Percentiles rank a stretch among this genome's conserved stretches.
These are phyloP conservation scores for Haemoproteus tartakovskyi DNA, from an alignment of 169 alveolate species.

Conservation along the genomic window DNA sequence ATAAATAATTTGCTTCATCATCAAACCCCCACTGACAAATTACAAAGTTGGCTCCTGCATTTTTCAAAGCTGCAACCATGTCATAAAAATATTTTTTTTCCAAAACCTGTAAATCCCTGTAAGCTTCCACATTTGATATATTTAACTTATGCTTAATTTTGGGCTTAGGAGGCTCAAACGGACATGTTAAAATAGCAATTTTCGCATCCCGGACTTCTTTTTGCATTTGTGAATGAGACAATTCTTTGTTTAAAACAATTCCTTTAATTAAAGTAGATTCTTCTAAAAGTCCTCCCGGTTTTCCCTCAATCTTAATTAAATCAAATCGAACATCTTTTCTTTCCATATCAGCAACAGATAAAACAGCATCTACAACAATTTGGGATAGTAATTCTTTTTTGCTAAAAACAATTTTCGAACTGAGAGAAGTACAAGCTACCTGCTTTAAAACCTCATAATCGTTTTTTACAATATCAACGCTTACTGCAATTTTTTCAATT, in stretches of 20 bases:
- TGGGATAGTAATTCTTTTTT: conserved; percentile 90
- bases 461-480: conserved; percentile 77
- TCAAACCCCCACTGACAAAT: conserved; percentile 99
- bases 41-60: conserved; percentile 95
- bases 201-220: conserved; percentile 93
- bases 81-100: conserved; percentile 92
- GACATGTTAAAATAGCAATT: conserved; percentile 97
- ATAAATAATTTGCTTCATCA: conserved; percentile 96
- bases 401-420: conserved; percentile 95
- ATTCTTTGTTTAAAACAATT: conserved; percentile 96
- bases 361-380: conserved; percentile 97
- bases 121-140: conserved; percentile 94
- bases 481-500: conserved; percentile 87
- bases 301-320: conserved; percentile 94
- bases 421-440: conserved; percentile 96
- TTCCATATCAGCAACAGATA: conserved; percentile 95
- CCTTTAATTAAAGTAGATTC: conserved; percentile 93
- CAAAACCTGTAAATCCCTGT: conserved; percentile 87
- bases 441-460: conserved; percentile 75
- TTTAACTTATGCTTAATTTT: conserved; percentile 98
- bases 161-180: conserved; percentile 99
- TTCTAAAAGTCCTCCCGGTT: conserved; percentile 96
- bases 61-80: conserved; percentile 91
- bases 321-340: conserved; percentile 98
- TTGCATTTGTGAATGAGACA: conserved; percentile 98